Evolutionary conservation across 106 monocot species (phyloP).

Genomic region (Dendrobium catenatum): DNA sequence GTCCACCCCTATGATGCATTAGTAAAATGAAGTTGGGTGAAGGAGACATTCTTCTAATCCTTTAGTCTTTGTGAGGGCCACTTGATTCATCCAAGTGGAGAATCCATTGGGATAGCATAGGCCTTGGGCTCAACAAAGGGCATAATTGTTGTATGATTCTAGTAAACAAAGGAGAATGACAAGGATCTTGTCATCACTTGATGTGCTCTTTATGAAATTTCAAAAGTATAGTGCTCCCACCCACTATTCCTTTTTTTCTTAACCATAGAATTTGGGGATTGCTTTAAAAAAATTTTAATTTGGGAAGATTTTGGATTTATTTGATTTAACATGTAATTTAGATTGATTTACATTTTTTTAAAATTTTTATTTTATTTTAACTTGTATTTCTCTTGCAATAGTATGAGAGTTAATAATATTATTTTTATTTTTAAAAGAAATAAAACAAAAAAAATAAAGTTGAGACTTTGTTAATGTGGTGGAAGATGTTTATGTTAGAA

Average conservation of each 20-base stretch:
- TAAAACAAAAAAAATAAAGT: no score
- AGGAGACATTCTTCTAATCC: neutral
- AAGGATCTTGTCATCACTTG: neutral
- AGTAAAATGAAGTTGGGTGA: neutral
- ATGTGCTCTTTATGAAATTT: neutral
- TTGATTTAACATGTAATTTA: no score
- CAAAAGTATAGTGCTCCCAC: neutral
- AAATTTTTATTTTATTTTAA: no score
- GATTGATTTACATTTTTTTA: no score
- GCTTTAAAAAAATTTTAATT: no score
- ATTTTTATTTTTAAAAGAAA: no score
- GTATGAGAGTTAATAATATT: no score
- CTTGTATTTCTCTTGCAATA: no score
- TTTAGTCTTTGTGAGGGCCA: slow-evolving; percentile 1
- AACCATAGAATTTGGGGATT: neutral
- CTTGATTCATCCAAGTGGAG: neutral
- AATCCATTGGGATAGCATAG: neutral
- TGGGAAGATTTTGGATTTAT: no score
- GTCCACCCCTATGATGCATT: no score
- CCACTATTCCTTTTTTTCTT: neutral
- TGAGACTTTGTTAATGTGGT: no score
- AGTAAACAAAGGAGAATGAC: neutral
- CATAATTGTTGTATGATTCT: neutral
- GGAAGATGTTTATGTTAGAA: no score
- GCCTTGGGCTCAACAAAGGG: neutral